Evolutionary conservation across 2,329 filamentous ascomycete species (phyloP).

Genomic region (Fusarium chaquense): DNA sequence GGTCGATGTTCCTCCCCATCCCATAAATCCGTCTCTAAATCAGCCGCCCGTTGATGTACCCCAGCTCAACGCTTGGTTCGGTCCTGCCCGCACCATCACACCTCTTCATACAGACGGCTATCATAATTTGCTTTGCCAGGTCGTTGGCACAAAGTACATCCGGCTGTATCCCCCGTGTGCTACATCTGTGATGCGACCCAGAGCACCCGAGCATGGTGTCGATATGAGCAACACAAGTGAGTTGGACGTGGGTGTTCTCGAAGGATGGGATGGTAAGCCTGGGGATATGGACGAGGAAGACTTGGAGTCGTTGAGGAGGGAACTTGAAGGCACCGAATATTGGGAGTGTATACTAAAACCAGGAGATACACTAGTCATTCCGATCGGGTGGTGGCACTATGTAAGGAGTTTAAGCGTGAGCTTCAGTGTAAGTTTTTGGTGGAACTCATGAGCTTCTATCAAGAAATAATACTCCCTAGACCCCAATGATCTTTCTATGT

Average conservation of each 20-base stretch:
- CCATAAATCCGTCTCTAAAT: conserved; percentile 51
- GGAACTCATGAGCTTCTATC: conserved; percentile 64
- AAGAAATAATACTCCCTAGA: background rate
- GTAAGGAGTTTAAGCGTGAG: conserved; percentile 86
- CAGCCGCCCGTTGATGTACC: conserved; percentile 67
- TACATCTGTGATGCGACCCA: conserved; percentile 69
- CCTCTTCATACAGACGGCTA: conserved; percentile 95
- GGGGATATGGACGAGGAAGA: conserved; percentile 48
- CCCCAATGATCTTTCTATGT: background rate
- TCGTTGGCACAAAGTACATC: conserved; percentile 92
- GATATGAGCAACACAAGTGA: conserved; percentile 93
- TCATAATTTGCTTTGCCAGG: conserved; percentile 90
- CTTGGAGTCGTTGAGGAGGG: conserved; percentile 54
- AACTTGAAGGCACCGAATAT: conserved; percentile 72
- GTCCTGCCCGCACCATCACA: conserved; percentile 87
- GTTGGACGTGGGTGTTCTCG: conserved; percentile 79
- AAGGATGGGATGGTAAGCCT: conserved; percentile 66
- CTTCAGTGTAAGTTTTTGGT: conserved; percentile 98
- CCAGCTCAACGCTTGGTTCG: conserved; percentile 91
- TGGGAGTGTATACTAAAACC: conserved; percentile 82
- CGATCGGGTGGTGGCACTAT: conserved; percentile 98
- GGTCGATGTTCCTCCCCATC: conserved; percentile 71
- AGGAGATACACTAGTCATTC: conserved; percentile 90
- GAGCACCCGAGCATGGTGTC: conserved; percentile 74
- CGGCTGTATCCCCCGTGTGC: conserved; percentile 81